Conservation (phyloP, 2,329 filamentous ascomycete species). For the Aspergillus brunneoviolaceus region DNA sequence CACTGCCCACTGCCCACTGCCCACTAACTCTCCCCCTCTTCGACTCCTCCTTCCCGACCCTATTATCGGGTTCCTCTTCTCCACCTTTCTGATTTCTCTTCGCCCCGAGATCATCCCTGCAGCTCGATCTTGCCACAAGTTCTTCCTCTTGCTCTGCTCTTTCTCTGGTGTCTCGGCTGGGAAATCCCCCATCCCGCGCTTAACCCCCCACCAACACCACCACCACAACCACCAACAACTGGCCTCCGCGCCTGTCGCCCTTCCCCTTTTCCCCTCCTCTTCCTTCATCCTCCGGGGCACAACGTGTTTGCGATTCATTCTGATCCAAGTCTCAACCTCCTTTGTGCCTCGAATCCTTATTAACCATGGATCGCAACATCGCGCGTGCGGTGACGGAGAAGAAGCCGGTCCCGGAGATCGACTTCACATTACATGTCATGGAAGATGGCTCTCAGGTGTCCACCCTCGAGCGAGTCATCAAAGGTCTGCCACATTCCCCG, state of each 20-base stretch:
- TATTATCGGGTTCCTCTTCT: neutral
- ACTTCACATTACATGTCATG: conserved; percentile 98
- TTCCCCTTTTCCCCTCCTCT: conserved; percentile 10
- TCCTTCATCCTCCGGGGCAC: conserved; percentile 10
- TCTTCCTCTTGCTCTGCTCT: neutral
- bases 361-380: conserved; percentile 51
- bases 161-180: conserved; percentile 2
- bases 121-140: neutral
- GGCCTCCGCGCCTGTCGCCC: conserved; percentile 2
- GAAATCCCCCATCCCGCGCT: conserved; percentile 8
- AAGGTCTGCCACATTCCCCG: conserved; percentile 64
- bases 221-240: conserved; percentile 1
- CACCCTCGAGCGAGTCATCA: conserved; percentile 94
- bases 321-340: conserved; percentile 9
- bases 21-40: neutral
- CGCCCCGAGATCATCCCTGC: neutral
- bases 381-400: conserved; percentile 92
- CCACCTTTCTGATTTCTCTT: neutral
- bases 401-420: conserved; percentile 94
- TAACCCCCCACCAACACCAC: neutral
- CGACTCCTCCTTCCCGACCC: neutral
- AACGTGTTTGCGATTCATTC: conserved; percentile 15
- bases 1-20: neutral
- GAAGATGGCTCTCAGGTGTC: conserved; percentile 94
- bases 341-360: conserved; percentile 2